Conservation (phyloP, 2,329 filamentous ascomycete species). For the Fusarium kyushuense region DNA sequence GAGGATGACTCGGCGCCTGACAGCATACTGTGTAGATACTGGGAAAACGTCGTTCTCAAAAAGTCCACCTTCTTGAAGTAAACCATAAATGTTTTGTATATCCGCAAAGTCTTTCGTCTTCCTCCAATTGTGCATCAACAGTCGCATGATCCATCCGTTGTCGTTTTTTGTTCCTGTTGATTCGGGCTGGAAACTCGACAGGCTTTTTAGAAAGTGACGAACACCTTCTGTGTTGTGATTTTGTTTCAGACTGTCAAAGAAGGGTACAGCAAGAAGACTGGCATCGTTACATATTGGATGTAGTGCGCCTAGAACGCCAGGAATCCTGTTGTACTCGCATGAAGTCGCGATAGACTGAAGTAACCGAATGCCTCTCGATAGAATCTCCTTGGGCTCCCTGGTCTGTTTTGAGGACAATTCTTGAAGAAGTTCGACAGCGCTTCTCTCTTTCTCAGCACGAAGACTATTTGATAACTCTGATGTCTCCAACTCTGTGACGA, state of each 20-base stretch:
- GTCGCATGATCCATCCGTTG: constrained; percentile 40
- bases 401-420: constrained; percentile 28
- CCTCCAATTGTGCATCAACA: constrained; percentile 46
- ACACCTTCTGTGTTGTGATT: constrained; percentile 32
- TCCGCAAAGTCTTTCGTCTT: constrained; percentile 40
- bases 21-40: constrained; percentile 44
- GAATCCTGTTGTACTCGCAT: constrained; percentile 35
- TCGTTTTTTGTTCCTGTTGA: constrained; percentile 16
- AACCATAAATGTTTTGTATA: constrained; percentile 46
- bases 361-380: constrained; percentile 43
- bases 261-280: constrained; percentile 40
- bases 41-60: constrained; percentile 40
- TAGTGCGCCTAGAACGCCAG: constrained; percentile 39
- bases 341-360: constrained; percentile 39
- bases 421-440: constrained; percentile 37
- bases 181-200: constrained; percentile 18
- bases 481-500: constrained; percentile 29
- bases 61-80: constrained; percentile 49
- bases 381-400: constrained; percentile 20
- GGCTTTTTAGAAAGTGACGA: constrained; percentile 27
- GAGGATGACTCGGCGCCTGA: constrained; percentile 47
- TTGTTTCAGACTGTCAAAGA: constrained; percentile 39
- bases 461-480: background rate
- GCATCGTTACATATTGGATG: constrained; percentile 43
- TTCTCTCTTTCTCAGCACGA: constrained; percentile 15